Base-by-base conservation (phyloP, 176 grass and related monocot species). In the Musa schizocarpa region DNA sequence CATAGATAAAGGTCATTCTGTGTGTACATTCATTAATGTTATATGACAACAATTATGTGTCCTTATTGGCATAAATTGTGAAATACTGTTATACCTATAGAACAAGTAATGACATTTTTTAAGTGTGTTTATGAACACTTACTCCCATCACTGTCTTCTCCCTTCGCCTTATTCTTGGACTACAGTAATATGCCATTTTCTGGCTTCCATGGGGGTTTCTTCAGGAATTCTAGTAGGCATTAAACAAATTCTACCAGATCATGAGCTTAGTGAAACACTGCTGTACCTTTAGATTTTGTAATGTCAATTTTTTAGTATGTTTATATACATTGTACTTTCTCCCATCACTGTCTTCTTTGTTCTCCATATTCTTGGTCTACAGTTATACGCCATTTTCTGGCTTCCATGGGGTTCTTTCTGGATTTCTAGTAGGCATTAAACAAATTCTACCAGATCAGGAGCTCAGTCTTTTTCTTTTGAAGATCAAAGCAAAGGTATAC, bases 361-460 rank as follows among this genome's bases (percentile, higher is more conserved):
- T 76, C 54, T 72, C 55, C 75, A 10, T 55, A 65, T 43, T 43
- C 4, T 74, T 76, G 54, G 76, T 79, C 84, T 72, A 53, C 86
- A 99, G 95, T 53, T 99, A 99, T 58, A 89, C 88, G 62, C 90
- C 95, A 77, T 69, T 99, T 77, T 93, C 88, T 87, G 95, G 95
- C 53, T 99, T 99, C 87, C 86, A 94, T 81, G 95, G 95, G 69
- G 84, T 91, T 83, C 78, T 99, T 25, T 88, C 90, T 34, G 95
- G 95, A 80, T 87, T 93, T 84, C 63, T 99, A 50, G 95, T 99
- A 63, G 95, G 86, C 56, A 88, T 94, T 78, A 99, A 99, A 50
- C 95, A 99, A 78, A 82, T 99, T 84, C 74, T 99, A 87, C 88
- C 95, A 72, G 95, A 99, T 77, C 88, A 91, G 64, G 95, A 99